Percentiles rank a stretch among this genome's conserved stretches.
Conservation (phyloP, 768 basidiomycete genomes). For the Leccinum pellstonianum region DNA sequence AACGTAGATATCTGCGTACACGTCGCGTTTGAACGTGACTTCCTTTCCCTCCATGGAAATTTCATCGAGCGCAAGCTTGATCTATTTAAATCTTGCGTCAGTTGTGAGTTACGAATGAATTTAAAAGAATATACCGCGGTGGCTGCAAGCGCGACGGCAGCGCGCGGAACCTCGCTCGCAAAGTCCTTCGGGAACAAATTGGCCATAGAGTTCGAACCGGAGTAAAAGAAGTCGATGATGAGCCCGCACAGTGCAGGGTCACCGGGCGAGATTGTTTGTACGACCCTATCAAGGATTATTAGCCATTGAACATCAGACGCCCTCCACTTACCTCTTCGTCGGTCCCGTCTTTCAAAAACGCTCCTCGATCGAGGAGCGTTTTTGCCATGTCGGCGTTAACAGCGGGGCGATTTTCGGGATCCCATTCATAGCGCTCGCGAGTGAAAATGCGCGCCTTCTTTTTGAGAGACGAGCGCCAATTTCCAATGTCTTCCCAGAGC, state of each 20-base stretch:
- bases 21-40: too few species aligned
- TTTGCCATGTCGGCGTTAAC: slow-evolving; percentile 4
- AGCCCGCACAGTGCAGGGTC: neutral
- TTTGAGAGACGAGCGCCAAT: neutral
- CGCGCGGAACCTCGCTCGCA: neutral
- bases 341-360: neutral
- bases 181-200: neutral
- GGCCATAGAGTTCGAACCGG: neutral
- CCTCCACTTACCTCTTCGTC: neutral
- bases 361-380: neutral
- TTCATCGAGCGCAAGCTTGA: neutral
- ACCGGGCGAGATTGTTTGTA: neutral
- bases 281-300: neutral
- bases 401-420: neutral
- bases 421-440: slow-evolving; percentile 3
- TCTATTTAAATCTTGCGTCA: neutral
- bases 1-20: too few species aligned
- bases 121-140: neutral
- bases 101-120: neutral
- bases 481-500: slow-evolving; percentile 7
- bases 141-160: neutral
- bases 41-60: neutral
- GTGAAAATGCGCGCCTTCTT: neutral
- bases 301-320: neutral
- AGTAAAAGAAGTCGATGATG: neutral